phyloP scores from a whole-genome alignment of 441 rosid species.

The Hura crepitans region DNA sequence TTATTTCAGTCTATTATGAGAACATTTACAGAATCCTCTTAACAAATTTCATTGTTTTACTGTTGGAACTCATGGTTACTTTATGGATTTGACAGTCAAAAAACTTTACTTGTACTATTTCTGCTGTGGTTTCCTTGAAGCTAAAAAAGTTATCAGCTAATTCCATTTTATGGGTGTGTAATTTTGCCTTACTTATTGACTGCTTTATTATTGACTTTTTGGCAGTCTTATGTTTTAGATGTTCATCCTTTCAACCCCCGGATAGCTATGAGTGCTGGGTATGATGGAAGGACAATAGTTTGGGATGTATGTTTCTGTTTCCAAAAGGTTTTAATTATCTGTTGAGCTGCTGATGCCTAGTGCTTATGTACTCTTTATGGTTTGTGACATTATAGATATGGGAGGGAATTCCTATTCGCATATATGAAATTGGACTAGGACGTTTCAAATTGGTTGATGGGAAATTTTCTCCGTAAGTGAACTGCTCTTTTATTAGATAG shows the following conservation, averaged over 20 bases:
- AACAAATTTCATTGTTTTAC: constrained; percentile 10
- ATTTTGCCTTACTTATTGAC: constrained; percentile 25
- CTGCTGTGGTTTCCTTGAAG: not conserved
- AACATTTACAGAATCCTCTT: constrained; percentile 10
- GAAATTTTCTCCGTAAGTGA: constrained; percentile 96
- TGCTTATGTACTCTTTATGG: constrained; percentile 25
- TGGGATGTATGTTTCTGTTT: constrained; percentile 87
- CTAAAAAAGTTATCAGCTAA: not conserved
- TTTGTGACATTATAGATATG: constrained; percentile 64
- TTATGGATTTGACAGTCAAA: not conserved
- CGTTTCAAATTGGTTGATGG: constrained; percentile 93
- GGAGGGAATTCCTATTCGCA: constrained; percentile 89
- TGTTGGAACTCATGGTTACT: constrained; percentile 12
- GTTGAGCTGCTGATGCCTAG: constrained; percentile 19
- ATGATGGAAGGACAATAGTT: constrained; percentile 91
- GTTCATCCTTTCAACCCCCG: constrained; percentile 98
- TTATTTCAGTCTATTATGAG: constrained; percentile 13
- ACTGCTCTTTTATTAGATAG: constrained; percentile 8
- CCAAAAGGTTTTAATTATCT: constrained; percentile 16
- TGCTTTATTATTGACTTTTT: constrained; percentile 24
- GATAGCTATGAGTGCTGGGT: constrained; percentile 99
- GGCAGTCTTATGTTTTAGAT: constrained; percentile 97
- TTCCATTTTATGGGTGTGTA: not conserved
- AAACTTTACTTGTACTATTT: constrained; percentile 3
- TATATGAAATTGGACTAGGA: constrained; percentile 82